Conservation (phyloP, 352 stramenopile genomes). For the Phytophthora boehmeriae region DNA sequence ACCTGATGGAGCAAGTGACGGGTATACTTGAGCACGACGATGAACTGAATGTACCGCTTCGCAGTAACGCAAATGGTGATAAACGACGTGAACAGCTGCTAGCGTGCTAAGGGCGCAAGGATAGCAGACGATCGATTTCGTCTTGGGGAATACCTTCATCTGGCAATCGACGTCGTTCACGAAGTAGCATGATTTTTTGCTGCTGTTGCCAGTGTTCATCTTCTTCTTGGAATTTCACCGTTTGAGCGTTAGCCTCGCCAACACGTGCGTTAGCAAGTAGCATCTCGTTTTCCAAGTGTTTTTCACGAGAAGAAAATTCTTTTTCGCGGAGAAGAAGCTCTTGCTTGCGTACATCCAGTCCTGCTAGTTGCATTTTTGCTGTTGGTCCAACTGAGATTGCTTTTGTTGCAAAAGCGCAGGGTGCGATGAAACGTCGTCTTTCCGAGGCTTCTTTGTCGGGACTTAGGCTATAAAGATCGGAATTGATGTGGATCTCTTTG, state of each 20-base stretch:
- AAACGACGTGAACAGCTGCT: slow-evolving; percentile 17
- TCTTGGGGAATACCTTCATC: slow-evolving; percentile 17
- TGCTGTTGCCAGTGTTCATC: slow-evolving; percentile 8
- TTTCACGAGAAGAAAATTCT: background rate
- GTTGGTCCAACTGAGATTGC: slow-evolving; percentile 7
- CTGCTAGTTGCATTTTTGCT: background rate
- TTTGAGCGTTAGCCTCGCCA: slow-evolving; percentile 10
- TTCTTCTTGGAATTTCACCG: slow-evolving; percentile 12
- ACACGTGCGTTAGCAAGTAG: slow-evolving; percentile 1
- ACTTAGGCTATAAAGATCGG: background rate
- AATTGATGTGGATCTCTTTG: background rate
- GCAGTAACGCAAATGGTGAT: background rate
- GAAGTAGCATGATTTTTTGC: slow-evolving; percentile 15
- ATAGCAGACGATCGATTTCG: slow-evolving; percentile 21
- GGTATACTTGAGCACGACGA: slow-evolving; percentile 18
- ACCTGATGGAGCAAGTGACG: background rate
- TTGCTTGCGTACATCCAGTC: slow-evolving; percentile 5
- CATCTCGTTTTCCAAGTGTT: slow-evolving; percentile 13
- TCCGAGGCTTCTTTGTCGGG: background rate
- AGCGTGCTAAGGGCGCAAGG: slow-evolving; percentile 12
- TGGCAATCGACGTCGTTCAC: slow-evolving; percentile 12
- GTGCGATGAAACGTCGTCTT: background rate
- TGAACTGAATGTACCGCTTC: slow-evolving; percentile 17
- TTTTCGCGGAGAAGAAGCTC: background rate
- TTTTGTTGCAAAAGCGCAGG: slow-evolving; percentile 7